Conservation (phyloP, 768 basidiomycete genomes). For the Chalciporus pseudorubinellus region DNA sequence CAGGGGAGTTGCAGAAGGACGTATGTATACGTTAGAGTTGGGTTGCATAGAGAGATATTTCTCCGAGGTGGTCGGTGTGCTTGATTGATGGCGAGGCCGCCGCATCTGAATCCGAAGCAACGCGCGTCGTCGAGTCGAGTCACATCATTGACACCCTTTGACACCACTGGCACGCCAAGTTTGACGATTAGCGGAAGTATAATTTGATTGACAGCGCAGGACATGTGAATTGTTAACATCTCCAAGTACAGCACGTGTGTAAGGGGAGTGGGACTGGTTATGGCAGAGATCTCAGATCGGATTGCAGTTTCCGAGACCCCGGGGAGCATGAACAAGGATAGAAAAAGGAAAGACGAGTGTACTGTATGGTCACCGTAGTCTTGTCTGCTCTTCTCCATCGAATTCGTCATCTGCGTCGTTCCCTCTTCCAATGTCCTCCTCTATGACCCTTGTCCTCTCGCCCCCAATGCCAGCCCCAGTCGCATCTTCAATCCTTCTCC, state of each 20-base stretch:
- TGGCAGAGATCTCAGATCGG: slow-evolving; percentile 18
- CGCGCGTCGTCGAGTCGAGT: not conserved
- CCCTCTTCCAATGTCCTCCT: slow-evolving; percentile 1
- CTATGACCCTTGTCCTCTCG: slow-evolving; percentile 9
- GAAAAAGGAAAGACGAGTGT: slow-evolving; percentile 1
- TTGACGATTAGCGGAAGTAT: too few relatives aligned
- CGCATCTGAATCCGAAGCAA: not conserved
- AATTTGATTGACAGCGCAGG: too few relatives aligned
- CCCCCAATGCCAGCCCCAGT: slow-evolving; percentile 17
- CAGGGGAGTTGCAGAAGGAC: too few relatives aligned
- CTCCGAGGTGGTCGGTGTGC: not conserved
- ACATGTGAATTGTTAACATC: too few relatives aligned
- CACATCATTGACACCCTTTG: too few relatives aligned
- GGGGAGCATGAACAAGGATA: slow-evolving; percentile 17
- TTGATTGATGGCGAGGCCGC: not conserved
- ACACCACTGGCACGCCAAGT: too few relatives aligned
- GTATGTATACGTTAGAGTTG: not conserved
- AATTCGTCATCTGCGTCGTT: not conserved
- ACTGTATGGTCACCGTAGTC: too few relatives aligned
- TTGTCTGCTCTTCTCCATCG: too few relatives aligned
- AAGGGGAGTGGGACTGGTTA: not conserved
- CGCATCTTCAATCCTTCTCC: slow-evolving; percentile 25
- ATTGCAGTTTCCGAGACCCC: slow-evolving; percentile 16
- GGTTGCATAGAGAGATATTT: not conserved
- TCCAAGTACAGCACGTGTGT: too few relatives aligned